Evolutionary conservation across 345 rosid genomes (phyloP), one percentile per base, ranked within the genome.

Genomic region (Crucihimalaya himalaica): DNA sequence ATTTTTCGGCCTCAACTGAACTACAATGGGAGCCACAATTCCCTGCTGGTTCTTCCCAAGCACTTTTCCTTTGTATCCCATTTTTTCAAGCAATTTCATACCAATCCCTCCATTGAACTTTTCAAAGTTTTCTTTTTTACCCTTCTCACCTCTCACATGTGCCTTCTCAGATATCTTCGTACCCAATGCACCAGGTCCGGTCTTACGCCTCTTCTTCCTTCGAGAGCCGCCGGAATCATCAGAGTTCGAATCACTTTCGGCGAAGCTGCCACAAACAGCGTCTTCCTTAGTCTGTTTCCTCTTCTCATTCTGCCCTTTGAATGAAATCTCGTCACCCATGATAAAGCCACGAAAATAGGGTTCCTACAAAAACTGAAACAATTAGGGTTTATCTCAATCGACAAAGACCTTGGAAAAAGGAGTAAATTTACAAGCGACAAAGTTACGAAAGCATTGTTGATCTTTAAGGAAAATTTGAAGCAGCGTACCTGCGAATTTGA

Each of bases 51-150:
- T 83, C 79, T 82, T 91, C 61, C 98, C 98, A 51, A 88, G 85
- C 55, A 96, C 97, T 63, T 97, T 92, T 64, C 96, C 97, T 66
- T 81, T 87, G 65, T 86, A 93, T 3, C 98, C 98, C 96, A 88
- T 94, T 56, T 91, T 87, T 78, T 89, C 91, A 68, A 94, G 79
- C 85, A 94, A 55, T 70, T 75, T 89, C 89, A 82, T 63, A 63
- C 93, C 98, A 54, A 93, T 82, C 10, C 97, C 92, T 81, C 83
- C 86, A 1, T 86, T 88, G 66, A 82, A 70, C 73, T 87, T 84
- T 88, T 91, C 96, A 32, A 87, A 93, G 23, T 47, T 70, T 78
- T 84, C 84, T 73, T 87, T 86, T 86, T 89, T 79, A 81, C 9
- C 63, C 58, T 82, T 1, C 77, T 58, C 84, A 74, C 81, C 87